These are phyloP conservation scores for Tarenaya hassleriana DNA, from an alignment of 345 rosid species.

Conservation along the genomic window DNA sequence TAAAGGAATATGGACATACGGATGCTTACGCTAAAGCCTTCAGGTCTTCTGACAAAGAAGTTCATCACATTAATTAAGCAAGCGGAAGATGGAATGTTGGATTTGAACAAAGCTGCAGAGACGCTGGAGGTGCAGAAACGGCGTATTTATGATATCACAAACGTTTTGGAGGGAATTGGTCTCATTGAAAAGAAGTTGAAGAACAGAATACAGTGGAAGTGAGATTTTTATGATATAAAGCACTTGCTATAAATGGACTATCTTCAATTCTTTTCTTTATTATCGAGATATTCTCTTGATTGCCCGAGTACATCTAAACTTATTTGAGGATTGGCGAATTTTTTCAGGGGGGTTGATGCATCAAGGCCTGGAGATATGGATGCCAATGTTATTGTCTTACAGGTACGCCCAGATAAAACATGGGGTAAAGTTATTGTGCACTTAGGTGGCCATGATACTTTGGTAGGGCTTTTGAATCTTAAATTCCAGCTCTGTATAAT, in stretches of 20 bases:
- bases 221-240: slow-evolving; percentile 31
- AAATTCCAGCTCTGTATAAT: slow-evolving; percentile 1
- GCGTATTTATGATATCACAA: slow-evolving; percentile 97
- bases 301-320: no score
- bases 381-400: slow-evolving; percentile 46
- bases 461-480: not conserved
- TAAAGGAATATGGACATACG: not conserved
- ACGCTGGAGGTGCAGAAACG: slow-evolving; percentile 93
- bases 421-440: slow-evolving; percentile 10
- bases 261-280: slow-evolving; percentile 15
- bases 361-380: slow-evolving; percentile 52
- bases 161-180: slow-evolving; percentile 97
- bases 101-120: slow-evolving; percentile 88
- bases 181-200: slow-evolving; percentile 93
- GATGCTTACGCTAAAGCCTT: slow-evolving; percentile 18
- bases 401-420: slow-evolving; percentile 39
- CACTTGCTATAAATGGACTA: slow-evolving; percentile 18
- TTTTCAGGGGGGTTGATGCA: slow-evolving; percentile 71
- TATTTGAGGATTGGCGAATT: no score
- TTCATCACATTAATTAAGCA: slow-evolving; percentile 72
- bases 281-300: slow-evolving; percentile 20
- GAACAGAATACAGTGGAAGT: slow-evolving; percentile 95
- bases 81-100: slow-evolving; percentile 84
- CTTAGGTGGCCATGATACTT: not conserved
- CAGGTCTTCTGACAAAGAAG: slow-evolving; percentile 91